Conservation (phyloP, 1,139 yeast species). For the Suhomyces bribrorum region DNA sequence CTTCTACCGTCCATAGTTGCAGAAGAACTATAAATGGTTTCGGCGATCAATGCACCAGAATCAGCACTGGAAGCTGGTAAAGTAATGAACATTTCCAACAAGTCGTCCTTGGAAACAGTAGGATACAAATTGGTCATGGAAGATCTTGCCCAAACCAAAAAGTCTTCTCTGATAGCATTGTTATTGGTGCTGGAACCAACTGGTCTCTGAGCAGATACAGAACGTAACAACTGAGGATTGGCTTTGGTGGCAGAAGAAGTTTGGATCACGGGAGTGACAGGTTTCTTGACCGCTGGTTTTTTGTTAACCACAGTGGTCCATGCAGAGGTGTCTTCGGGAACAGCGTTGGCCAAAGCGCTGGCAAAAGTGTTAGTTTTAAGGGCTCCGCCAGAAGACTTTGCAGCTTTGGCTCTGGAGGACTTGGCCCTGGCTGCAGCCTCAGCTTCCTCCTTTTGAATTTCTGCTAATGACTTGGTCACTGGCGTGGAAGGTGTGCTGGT, state of each 20-base stretch:
- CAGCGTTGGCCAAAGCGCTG: slow-evolving; percentile 24
- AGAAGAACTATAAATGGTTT: slow-evolving; percentile 87
- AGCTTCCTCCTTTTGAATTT: slow-evolving; percentile 49
- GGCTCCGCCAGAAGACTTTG: slow-evolving; percentile 17
- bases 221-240: slow-evolving; percentile 48
- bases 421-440: slow-evolving; percentile 38
- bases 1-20: slow-evolving; percentile 94
- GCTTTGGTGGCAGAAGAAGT: slow-evolving; percentile 28
- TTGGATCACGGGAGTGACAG: slow-evolving; percentile 18
- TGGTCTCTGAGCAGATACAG: slow-evolving; percentile 43
- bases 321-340: slow-evolving; percentile 34
- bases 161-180: slow-evolving; percentile 54
- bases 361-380: slow-evolving; percentile 21
- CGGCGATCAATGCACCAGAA: slow-evolving; percentile 83
- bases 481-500: slow-evolving; percentile 24
- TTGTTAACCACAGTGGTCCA: slow-evolving; percentile 51
- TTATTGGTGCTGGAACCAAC: slow-evolving; percentile 31
- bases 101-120: slow-evolving; percentile 73
- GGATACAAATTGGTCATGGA: slow-evolving; percentile 72
- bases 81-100: slow-evolving; percentile 76
- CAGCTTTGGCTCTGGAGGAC: slow-evolving; percentile 19
- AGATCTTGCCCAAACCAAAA: slow-evolving; percentile 80
- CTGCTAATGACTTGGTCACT: slow-evolving; percentile 43
- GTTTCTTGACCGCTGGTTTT: slow-evolving; percentile 29
- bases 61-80: slow-evolving; percentile 70